Conservation (phyloP, 2,329 filamentous ascomycete species). For the Berkeleyomyces basicola region DNA sequence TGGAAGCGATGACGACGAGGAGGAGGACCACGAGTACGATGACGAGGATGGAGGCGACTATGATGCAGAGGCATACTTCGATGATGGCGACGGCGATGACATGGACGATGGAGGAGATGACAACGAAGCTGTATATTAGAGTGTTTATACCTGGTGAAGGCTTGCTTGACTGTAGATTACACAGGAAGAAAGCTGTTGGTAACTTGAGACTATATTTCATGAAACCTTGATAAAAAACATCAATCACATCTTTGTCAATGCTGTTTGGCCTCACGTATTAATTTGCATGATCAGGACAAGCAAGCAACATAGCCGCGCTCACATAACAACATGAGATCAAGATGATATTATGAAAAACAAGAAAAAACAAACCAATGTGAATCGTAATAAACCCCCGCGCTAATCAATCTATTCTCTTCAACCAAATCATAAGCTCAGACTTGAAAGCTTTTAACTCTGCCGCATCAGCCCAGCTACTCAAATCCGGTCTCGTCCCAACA, state of each 20-base stretch:
- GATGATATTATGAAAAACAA: background rate
- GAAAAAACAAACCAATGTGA: background rate
- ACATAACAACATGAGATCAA: background rate
- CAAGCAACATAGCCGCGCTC: background rate
- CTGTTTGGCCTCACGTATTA: background rate
- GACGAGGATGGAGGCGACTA: slow-evolving; percentile 46
- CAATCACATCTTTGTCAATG: background rate
- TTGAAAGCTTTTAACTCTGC: background rate
- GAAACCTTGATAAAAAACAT: background rate
- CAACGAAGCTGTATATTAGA: slow-evolving; percentile 8
- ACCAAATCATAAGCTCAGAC: background rate
- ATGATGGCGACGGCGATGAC: slow-evolving; percentile 38
- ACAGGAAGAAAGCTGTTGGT: no score
- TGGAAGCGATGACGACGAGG: slow-evolving; percentile 25
- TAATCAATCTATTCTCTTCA: background rate
- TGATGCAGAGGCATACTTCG: slow-evolving; percentile 44
- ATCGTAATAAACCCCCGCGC: background rate
- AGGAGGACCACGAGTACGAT: slow-evolving; percentile 34
- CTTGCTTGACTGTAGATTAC: background rate
- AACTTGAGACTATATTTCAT: background rate
- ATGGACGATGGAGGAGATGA: slow-evolving; percentile 34
- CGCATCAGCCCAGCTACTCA: background rate
- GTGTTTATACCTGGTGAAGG: background rate
- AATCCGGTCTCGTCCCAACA: slow-evolving; percentile 16
- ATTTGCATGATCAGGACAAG: background rate